Conservation (phyloP, 768 basidiomycete genomes). For the Boletales sp. region DNA sequence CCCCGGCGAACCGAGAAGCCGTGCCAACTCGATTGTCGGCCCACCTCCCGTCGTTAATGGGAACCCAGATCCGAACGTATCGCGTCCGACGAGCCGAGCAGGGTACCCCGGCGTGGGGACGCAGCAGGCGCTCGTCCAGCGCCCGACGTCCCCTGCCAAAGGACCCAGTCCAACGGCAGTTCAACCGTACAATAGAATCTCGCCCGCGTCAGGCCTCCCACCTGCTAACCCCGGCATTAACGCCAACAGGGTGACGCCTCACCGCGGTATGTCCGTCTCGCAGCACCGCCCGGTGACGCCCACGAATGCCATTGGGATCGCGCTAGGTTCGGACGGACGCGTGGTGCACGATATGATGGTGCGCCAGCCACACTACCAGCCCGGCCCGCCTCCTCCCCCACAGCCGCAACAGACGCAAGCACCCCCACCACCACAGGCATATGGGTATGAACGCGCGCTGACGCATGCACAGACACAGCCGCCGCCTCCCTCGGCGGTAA, state of each 20-base stretch:
- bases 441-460: slow-evolving; percentile 27
- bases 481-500: slow-evolving; percentile 23
- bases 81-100: slow-evolving; percentile 53
- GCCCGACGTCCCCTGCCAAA: slow-evolving; percentile 56
- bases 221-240: not conserved
- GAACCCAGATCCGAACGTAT: slow-evolving; percentile 34
- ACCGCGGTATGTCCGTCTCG: slow-evolving; percentile 25
- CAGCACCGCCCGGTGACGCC: slow-evolving; percentile 55
- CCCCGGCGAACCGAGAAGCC: slow-evolving; percentile 74
- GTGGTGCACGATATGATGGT: slow-evolving; percentile 79
- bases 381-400: slow-evolving; percentile 12
- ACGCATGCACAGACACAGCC: slow-evolving; percentile 34
- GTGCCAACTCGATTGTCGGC: slow-evolving; percentile 46
- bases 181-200: slow-evolving; percentile 12
- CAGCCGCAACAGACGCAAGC: slow-evolving; percentile 10
- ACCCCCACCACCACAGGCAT: slow-evolving; percentile 18
- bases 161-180: slow-evolving; percentile 17
- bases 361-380: slow-evolving; percentile 21
- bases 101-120: slow-evolving; percentile 85
- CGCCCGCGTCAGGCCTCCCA: not conserved
- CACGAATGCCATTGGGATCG: slow-evolving; percentile 79
- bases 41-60: slow-evolving; percentile 28
- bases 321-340: slow-evolving; percentile 73
- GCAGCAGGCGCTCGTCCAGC: slow-evolving; percentile 60
- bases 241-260: not conserved